These are phyloP conservation scores for Panicum miliaceum DNA, from an alignment of 176 grass and related monocot genomes.

Conservation along the genomic window DNA sequence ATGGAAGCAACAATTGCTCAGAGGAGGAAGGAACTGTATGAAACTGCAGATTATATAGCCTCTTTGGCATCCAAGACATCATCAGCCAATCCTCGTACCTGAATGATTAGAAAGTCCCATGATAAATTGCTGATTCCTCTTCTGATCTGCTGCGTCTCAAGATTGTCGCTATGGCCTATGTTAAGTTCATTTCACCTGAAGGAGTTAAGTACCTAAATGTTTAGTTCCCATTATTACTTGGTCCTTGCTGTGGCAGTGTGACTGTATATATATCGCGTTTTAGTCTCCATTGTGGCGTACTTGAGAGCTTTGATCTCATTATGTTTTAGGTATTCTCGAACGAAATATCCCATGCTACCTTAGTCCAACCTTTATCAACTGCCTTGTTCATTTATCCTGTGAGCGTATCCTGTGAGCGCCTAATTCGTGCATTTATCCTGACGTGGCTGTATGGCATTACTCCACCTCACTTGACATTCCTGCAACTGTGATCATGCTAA, in stretches of 20 bases:
- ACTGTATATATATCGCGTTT: neutral
- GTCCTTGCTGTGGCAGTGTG: neutral
- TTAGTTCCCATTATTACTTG: neutral
- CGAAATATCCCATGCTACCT: neutral
- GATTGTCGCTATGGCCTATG: neutral
- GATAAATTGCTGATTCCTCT: neutral
- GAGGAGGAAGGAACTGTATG: conserved; percentile 61
- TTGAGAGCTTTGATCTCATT: neutral
- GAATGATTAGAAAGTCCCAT: neutral
- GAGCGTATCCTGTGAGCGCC: neutral
- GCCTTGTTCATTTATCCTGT: neutral
- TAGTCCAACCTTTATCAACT: neutral
- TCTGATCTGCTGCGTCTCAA: neutral
- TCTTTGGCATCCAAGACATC: conserved; percentile 49
- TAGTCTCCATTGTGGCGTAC: neutral
- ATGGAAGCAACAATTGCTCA: conserved; percentile 49
- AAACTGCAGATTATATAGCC: conserved; percentile 59
- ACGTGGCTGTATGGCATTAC: neutral
- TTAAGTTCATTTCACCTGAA: neutral
- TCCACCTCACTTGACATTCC: neutral
- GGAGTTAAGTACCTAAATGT: neutral
- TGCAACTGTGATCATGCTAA: neutral
- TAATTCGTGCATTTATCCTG: neutral
- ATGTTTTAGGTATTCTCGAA: neutral
- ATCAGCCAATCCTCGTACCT: neutral